phyloP scores from a whole-genome alignment of 805 yeast genomes.

The Candida methanosorbosa region DNA sequence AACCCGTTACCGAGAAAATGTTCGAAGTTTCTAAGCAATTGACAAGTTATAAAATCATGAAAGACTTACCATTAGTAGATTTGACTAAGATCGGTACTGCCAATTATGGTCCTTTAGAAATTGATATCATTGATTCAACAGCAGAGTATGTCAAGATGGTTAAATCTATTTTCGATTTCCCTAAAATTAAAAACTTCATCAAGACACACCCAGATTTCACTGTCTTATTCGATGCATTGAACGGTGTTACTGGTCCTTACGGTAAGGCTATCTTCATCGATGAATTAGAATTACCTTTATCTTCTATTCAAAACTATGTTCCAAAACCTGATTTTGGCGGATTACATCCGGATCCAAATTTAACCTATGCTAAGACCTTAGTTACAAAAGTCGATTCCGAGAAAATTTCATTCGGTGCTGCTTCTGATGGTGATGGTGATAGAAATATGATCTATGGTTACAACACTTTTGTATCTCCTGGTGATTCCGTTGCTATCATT shows the following conservation, averaged over 20 bases:
- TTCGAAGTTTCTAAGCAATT: slow-evolving; percentile 59
- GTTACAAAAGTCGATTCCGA: slow-evolving; percentile 81
- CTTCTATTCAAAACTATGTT: slow-evolving; percentile 65
- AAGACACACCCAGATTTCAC: slow-evolving; percentile 49
- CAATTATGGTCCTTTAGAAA: slow-evolving; percentile 49
- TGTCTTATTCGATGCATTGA: slow-evolving; percentile 80
- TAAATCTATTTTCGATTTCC: slow-evolving; percentile 83
- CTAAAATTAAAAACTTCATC: slow-evolving; percentile 66
- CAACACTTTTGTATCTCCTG: slow-evolving; percentile 92
- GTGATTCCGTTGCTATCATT: slow-evolving; percentile 95
- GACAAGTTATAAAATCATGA: slow-evolving; percentile 48
- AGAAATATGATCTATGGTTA: slow-evolving; percentile 98
- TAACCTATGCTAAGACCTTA: slow-evolving; percentile 84
- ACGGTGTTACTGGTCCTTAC: slow-evolving; percentile 97
- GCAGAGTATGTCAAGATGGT: slow-evolving; percentile 69
- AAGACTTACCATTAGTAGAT: slow-evolving; percentile 58
- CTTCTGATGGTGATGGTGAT: slow-evolving; percentile 99
- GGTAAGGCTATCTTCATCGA: slow-evolving; percentile 78
- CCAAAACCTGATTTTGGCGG: slow-evolving; percentile 96
- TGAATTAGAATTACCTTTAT: slow-evolving; percentile 68
- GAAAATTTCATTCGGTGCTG: slow-evolving; percentile 89
- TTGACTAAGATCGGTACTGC: slow-evolving; percentile 45
- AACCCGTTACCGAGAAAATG: slow-evolving; percentile 81
- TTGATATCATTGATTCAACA: slow-evolving; percentile 81
- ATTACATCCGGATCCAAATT: slow-evolving; percentile 94